These are phyloP conservation scores for Fusarium irregulare DNA, from an alignment of 2,329 filamentous ascomycete species.

Conservation along the genomic window DNA sequence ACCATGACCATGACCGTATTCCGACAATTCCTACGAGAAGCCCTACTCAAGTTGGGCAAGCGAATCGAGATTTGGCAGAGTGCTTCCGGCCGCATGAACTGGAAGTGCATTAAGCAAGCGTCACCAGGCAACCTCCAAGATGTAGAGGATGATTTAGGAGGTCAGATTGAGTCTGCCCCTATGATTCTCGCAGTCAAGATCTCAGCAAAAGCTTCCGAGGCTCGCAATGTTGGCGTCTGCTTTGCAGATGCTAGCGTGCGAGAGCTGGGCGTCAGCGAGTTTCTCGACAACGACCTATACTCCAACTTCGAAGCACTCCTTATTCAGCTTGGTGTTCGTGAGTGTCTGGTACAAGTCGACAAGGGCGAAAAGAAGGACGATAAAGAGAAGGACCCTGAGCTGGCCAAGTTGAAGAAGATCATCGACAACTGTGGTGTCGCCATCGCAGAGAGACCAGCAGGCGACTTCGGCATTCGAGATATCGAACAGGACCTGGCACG, in stretches of 20 bases:
- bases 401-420: conserved; percentile 87
- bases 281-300: conserved; percentile 98
- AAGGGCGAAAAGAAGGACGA: conserved; percentile 78
- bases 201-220: conserved; percentile 85
- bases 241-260: conserved; percentile 97
- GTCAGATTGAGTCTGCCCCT: conserved; percentile 86
- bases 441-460: conserved; percentile 79
- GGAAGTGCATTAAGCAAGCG: conserved; percentile 91
- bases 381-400: conserved; percentile 88
- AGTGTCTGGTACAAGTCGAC: conserved; percentile 88
- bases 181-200: conserved; percentile 97
- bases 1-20: conserved; percentile 97
- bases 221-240: conserved; percentile 89
- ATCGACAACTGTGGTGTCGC: conserved; percentile 93
- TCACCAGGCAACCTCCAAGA: conserved; percentile 97
- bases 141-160: conserved; percentile 92
- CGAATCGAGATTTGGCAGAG: conserved; percentile 91
- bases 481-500: conserved; percentile 95
- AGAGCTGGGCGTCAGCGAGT: conserved; percentile 96
- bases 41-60: conserved; percentile 90
- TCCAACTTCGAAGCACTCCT: conserved; percentile 97
- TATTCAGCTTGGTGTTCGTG: conserved; percentile 95
- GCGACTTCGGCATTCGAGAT: conserved; percentile 88
- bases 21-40: conserved; percentile 93
- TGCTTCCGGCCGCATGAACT: conserved; percentile 81